Conservation (phyloP, 2,329 filamentous ascomycete genomes). For the Fusarium papillatum region DNA sequence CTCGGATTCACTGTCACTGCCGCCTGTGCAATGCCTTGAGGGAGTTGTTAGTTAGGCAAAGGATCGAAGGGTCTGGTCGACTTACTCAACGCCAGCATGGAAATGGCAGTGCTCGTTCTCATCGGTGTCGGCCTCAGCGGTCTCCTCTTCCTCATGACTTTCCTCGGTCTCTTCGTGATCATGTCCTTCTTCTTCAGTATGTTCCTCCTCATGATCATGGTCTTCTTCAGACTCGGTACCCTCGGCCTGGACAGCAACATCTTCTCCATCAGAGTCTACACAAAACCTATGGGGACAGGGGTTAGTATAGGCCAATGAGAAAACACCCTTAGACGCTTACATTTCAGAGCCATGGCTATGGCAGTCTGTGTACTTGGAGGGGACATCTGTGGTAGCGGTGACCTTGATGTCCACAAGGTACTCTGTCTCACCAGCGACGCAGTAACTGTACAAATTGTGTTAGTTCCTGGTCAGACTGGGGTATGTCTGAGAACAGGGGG, state of each 20-base stretch:
- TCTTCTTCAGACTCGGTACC: slow-evolving; percentile 41
- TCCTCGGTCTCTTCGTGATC: slow-evolving; percentile 27
- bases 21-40: slow-evolving; percentile 69
- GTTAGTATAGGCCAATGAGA: slow-evolving; percentile 11
- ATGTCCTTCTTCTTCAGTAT: slow-evolving; percentile 31
- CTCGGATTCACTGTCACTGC: slow-evolving; percentile 54
- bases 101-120: slow-evolving; percentile 73
- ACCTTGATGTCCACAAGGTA: slow-evolving; percentile 60
- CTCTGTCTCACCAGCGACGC: slow-evolving; percentile 58
- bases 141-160: slow-evolving; percentile 28
- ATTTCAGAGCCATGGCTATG: slow-evolving; percentile 71
- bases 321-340: slow-evolving; percentile 54
- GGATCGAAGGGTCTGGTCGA: neutral
- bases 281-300: slow-evolving; percentile 65
- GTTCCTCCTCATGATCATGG: slow-evolving; percentile 31
- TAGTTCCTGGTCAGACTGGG: slow-evolving; percentile 10
- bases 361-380: slow-evolving; percentile 74
- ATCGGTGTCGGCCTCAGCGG: slow-evolving; percentile 16
- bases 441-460: slow-evolving; percentile 51
- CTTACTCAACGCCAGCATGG: slow-evolving; percentile 82
- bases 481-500: neutral
- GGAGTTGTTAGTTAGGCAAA: slow-evolving; percentile 8
- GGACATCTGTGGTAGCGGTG: slow-evolving; percentile 68
- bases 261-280: slow-evolving; percentile 68
- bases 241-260: slow-evolving; percentile 68